Evolutionary conservation across 1,139 yeast genomes (phyloP).

Genomic region (Entelexis paramagnoliae): DNA sequence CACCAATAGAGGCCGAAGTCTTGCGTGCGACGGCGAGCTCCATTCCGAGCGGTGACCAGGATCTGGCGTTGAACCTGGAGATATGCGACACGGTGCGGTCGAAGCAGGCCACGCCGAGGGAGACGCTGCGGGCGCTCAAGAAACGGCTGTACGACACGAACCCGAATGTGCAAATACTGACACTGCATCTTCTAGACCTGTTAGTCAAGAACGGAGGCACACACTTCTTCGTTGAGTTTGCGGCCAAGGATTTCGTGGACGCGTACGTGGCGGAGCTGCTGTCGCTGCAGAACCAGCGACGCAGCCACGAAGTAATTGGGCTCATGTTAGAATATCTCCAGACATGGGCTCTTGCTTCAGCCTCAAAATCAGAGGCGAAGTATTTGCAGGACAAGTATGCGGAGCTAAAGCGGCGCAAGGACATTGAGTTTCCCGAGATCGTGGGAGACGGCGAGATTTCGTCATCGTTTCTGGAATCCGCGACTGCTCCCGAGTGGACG

Average conservation of each 20-base stretch:
- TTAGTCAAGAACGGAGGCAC: constrained; percentile 90
- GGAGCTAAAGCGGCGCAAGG: constrained; percentile 42
- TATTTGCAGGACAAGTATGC: constrained; percentile 57
- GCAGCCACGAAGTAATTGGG: constrained; percentile 47
- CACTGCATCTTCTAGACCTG: constrained; percentile 68
- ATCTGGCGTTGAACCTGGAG: constrained; percentile 68
- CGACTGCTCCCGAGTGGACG: constrained; percentile 96
- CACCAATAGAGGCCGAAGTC: constrained; percentile 14
- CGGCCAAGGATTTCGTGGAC: constrained; percentile 82
- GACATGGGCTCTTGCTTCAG: constrained; percentile 67
- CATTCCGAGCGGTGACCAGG: constrained; percentile 86
- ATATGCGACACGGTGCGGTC: constrained; percentile 81
- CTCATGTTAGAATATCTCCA: constrained; percentile 56
- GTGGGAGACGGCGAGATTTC: constrained; percentile 31
- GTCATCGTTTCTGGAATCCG: constrained; percentile 64
- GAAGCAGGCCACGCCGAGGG: constrained; percentile 70
- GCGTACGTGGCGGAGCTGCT: constrained; percentile 34
- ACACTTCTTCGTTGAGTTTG: constrained; percentile 69
- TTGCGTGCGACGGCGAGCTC: constrained; percentile 16
- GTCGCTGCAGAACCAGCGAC: constrained; percentile 26
- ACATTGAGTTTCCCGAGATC: constrained; percentile 53
- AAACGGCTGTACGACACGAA: constrained; percentile 55
- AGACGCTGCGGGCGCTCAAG: constrained; percentile 74
- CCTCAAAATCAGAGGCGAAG: constrained; percentile 54
- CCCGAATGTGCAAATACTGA: constrained; percentile 67